Evolutionary conservation across 805 yeast genomes (phyloP).

Genomic region (Diddensiella caesifluorescens): DNA sequence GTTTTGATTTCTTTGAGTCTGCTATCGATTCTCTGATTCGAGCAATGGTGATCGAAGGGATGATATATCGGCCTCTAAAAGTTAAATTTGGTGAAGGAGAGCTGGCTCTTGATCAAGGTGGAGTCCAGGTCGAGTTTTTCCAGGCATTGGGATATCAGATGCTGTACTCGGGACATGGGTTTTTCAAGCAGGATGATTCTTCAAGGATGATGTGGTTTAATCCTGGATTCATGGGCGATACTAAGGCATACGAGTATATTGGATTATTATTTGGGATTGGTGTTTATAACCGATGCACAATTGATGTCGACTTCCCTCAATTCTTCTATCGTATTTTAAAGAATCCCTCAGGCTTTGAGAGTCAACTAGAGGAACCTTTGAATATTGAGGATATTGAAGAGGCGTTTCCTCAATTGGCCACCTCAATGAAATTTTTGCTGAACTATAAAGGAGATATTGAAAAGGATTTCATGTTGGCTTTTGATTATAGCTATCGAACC

Average conservation of each 20-base stretch:
- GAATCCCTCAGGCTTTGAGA: neutral
- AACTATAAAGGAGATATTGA: conserved; percentile 12
- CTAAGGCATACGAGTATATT: conserved; percentile 20
- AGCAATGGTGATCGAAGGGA: conserved; percentile 13
- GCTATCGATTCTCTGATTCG: conserved; percentile 13
- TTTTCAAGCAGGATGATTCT: conserved; percentile 17
- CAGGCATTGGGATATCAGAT: conserved; percentile 21
- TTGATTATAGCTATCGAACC: conserved; percentile 17
- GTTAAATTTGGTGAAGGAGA: conserved; percentile 26
- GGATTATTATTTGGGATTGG: conserved; percentile 30
- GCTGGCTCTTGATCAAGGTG: conserved; percentile 30
- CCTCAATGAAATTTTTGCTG: conserved; percentile 13
- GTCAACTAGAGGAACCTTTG: conserved; percentile 1
- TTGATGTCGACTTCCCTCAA: conserved; percentile 26
- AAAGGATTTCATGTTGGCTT: conserved; percentile 16
- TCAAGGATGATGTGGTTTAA: conserved; percentile 25
- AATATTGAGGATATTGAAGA: conserved; percentile 20
- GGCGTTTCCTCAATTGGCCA: conserved; percentile 20
- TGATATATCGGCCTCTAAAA: conserved; percentile 24
- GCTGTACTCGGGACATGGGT: conserved; percentile 19
- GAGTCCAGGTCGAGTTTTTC: conserved; percentile 30
- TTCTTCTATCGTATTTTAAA: conserved; percentile 20
- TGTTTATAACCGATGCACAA: conserved; percentile 28
- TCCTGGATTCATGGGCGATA: conserved; percentile 18
- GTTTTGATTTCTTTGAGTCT: conserved; percentile 20